Evolutionary conservation across 768 basidiomycete genomes (phyloP), one percentile per base, ranked within the genome.

Genomic region (Termitomyces sp.): DNA sequence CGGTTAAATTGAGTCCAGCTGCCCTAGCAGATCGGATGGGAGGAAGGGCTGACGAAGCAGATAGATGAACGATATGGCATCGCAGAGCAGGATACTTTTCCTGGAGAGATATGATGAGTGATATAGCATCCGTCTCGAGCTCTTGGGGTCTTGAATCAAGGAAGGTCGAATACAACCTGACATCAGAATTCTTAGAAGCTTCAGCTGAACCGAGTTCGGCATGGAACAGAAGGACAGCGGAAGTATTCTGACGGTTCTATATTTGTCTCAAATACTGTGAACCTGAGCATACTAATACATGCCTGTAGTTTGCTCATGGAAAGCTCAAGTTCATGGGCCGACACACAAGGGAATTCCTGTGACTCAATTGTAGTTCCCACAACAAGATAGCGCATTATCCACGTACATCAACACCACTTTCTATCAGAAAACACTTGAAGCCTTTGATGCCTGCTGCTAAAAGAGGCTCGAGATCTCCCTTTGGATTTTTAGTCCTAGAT

Each of bases 391-490:
- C 19, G 21, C 44, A 19, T 48, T 9, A 41, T 54, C 19, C 5
- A 53, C 75, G 47, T 63, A 93, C 95, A 58, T 97, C 89, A 17
- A 98, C 95, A 24, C 97, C 96, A 64, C 93, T 96, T 60, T 96
- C 88, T 58, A 95, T 94, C 61, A 98, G 73, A 70, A 98, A 98
- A 67, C 94, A 97, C 68, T 98, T 98, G 78, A 98, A 98, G 0
- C 96, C 96, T 71, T 87, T 90, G 30, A 97, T 89, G 6, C 97
- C 95, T 32, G 82, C 81, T 30, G 80, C 67, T 14, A 95, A 73
- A 42, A 98, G 75, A n/a, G 87, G 83, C 54, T 76, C 77, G 43
- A 99, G 79, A 62, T 95, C 79, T 42, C 69, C 66, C 92, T 95
- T 59, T 43, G 19, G 26, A 45, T 32, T 11, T 7, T 40, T 9